Base-by-base conservation (phyloP, 164 flowering plant species). In the Vitis rupestris region DNA sequence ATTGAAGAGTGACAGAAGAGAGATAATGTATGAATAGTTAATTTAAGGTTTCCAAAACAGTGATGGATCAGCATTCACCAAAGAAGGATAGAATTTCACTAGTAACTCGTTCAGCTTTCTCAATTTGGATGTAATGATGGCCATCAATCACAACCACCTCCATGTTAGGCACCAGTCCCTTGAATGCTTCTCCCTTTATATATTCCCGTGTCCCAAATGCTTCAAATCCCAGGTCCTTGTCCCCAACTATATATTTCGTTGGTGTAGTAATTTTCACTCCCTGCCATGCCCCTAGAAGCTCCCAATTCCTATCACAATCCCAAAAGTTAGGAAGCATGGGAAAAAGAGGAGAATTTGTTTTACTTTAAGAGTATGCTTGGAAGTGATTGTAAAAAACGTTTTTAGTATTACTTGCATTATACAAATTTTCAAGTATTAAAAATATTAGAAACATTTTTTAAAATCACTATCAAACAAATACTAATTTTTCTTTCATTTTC, bases 211-310 rank as follows among this genome's bases (percentile, higher is more conserved):
- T 77, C 12, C 75, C 79, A 62, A 31, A 19, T 8, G 80, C 65
- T 55, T 53, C 23, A 44, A 69, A 74, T 8, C 81, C 81, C 19
- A 68, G n/a, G 29, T 76, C 74, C 60, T 69, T 76, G 63, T 80
- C 74, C 8, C 77, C 79, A 16, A 63, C 47, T 48, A 77, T 74
- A 50, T 74, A 67, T 59, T 80, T 77, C 64, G 80, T 59, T 37
- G 80, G 80, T 31, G 67, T 72, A 0, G 59, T 71, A 30, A 77
- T 70, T 59, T 69, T 80, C 5, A 70, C 64, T 66, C 78, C 80
- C 54, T 76, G 78, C 83, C 83, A 76, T 59, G 78, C 59, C 66
- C 63, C 70, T 13, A 67, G 53, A 27, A 74, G 75, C 72, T 76
- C 74, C 76, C 80, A 80, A 30, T 67, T 80, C 71, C 83, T 74